phyloP scores from a whole-genome alignment of 192 early-diverging fungal species.

The Chytriomyces hyalinus region DNA sequence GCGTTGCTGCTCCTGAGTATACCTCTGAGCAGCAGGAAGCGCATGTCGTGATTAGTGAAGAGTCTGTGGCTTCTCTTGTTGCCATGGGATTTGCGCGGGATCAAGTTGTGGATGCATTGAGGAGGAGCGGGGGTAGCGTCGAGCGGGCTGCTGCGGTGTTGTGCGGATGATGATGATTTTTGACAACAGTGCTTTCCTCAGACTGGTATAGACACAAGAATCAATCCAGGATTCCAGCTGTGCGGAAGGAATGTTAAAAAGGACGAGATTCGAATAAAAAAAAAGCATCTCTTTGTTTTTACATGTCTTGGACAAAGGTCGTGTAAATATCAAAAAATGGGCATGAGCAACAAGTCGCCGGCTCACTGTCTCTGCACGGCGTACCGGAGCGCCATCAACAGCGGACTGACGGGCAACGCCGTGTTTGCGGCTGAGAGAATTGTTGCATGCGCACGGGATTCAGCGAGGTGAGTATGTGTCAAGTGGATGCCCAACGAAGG shows the following conservation, averaged over 20 bases:
- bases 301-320: too few species aligned
- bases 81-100: slow-evolving; percentile 39
- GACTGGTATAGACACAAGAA: too few species aligned
- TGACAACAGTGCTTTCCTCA: too few species aligned
- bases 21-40: slow-evolving; percentile 4
- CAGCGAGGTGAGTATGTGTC: too few species aligned
- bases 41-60: slow-evolving; percentile 19
- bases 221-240: too few species aligned
- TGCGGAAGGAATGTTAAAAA: too few species aligned
- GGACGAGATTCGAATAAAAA: too few species aligned
- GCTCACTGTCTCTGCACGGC: background rate
- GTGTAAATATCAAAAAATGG: too few species aligned
- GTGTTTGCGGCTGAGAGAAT: slow-evolving; percentile 53
- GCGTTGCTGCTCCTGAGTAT: slow-evolving; percentile 18
- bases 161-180: background rate
- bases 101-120: slow-evolving; percentile 20
- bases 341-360: too few species aligned
- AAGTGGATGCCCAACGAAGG: too few species aligned
- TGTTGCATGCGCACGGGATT: too few species aligned
- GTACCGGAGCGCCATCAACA: slow-evolving; percentile 20
- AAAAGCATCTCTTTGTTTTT: too few species aligned
- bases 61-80: slow-evolving; percentile 29
- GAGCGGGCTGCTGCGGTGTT: slow-evolving; percentile 27
- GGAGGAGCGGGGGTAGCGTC: slow-evolving; percentile 25
- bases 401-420: slow-evolving; percentile 40